These are phyloP conservation scores for Ambrosia hybrid DNA, from an alignment of 140 eudicot genomes.

Conservation along the genomic window DNA sequence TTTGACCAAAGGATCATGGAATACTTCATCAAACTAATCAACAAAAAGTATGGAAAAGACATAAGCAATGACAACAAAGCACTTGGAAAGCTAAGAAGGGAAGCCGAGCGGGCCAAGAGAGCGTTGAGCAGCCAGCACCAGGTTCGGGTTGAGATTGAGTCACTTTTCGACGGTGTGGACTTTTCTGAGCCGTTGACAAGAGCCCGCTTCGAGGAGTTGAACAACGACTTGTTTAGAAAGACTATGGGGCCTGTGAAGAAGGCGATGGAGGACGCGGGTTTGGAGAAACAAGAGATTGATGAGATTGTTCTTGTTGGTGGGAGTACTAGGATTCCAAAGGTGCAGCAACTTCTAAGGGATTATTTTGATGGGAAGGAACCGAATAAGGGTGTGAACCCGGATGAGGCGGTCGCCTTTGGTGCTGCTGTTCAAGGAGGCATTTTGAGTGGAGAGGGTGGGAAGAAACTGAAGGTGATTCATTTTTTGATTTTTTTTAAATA, in stretches of 20 bases:
- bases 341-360: constrained; percentile 70
- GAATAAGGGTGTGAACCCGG: constrained; percentile 36
- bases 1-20: constrained; percentile 93
- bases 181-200: constrained; percentile 83
- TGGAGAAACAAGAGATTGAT: constrained; percentile 63
- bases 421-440: constrained; percentile 80
- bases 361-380: constrained; percentile 11
- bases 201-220: constrained; percentile 81
- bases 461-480: constrained; percentile 60
- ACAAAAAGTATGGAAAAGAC: constrained; percentile 86
- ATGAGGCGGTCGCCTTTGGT: constrained; percentile 84
- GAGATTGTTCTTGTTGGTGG: constrained; percentile 46
- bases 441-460: constrained; percentile 85
- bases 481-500: not conserved
- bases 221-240: constrained; percentile 78
- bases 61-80: constrained; percentile 87
- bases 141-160: constrained; percentile 77
- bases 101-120: constrained; percentile 81
- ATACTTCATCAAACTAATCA: constrained; percentile 71
- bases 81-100: constrained; percentile 79
- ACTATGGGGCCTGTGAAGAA: constrained; percentile 92
- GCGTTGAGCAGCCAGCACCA: constrained; percentile 89
- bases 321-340: constrained; percentile 83
- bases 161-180: constrained; percentile 73
- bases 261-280: constrained; percentile 84